phyloP scores from a whole-genome alignment of 768 basidiomycete species.

The Boletus huronensis region DNA sequence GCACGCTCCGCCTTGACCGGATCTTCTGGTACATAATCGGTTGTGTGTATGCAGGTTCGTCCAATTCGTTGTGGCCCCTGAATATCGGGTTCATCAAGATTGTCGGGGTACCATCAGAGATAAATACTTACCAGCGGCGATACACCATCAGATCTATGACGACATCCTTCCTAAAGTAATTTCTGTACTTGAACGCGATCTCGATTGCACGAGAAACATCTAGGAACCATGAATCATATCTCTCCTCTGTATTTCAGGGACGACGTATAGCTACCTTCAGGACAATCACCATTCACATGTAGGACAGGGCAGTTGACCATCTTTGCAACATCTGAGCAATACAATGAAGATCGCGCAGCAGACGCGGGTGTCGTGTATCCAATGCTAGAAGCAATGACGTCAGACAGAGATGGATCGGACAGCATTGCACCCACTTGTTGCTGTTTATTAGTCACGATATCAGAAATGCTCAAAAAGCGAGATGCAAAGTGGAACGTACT shows the following conservation, averaged over 20 bases:
- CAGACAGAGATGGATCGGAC: background rate
- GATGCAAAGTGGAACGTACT: constrained; percentile 46
- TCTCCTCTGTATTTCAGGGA: background rate
- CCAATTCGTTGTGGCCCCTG: constrained; percentile 87
- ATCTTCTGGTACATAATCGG: constrained; percentile 93
- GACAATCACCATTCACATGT: constrained; percentile 89
- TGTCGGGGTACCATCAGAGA: background rate
- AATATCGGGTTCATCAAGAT: background rate
- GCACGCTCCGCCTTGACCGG: constrained; percentile 69
- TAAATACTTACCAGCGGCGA: constrained; percentile 59
- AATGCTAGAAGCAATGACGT: constrained; percentile 50
- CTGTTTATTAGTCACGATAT: constrained; percentile 28
- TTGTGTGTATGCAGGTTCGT: constrained; percentile 82
- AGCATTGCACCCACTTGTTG: constrained; percentile 47
- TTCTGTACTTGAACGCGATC: constrained; percentile 83
- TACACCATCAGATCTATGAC: constrained; percentile 89
- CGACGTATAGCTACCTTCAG: constrained; percentile 53
- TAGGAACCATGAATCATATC: constrained; percentile 22
- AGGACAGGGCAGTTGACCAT: constrained; percentile 87
- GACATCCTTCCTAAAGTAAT: constrained; percentile 87
- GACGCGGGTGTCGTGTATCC: constrained; percentile 91
- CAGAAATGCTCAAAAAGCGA: background rate
- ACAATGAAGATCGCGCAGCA: constrained; percentile 77
- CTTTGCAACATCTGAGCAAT: constrained; percentile 86
- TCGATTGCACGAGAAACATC: constrained; percentile 85